Percentiles rank a stretch among this genome's conserved stretches.
These are phyloP conservation scores for Coccomyxa sp. DNA, from an alignment of 139 green algal species.

Conservation along the genomic window DNA sequence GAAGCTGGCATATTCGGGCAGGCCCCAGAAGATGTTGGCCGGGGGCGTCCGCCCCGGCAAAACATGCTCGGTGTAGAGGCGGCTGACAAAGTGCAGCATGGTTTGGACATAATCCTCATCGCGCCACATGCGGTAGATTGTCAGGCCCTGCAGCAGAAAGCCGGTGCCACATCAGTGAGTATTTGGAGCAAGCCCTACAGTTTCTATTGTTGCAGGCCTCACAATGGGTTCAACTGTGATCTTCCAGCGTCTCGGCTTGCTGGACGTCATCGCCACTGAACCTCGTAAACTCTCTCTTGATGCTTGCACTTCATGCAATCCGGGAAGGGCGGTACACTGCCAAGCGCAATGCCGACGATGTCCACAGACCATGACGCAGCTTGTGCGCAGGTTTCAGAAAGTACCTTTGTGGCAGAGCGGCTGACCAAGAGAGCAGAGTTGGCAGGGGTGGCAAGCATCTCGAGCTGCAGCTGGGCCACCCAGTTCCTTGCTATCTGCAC, in stretches of 20 bases:
- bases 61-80: slow-evolving; percentile 34
- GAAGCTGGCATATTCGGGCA: slow-evolving; percentile 35
- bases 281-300: no score
- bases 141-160: slow-evolving; percentile 31
- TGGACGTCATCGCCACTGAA: background rate
- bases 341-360: no score
- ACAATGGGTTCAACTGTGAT: background rate
- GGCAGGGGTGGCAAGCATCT: slow-evolving; percentile 52
- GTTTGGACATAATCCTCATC: slow-evolving; percentile 40
- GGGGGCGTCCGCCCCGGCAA: slow-evolving; percentile 11
- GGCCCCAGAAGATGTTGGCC: slow-evolving; percentile 26
- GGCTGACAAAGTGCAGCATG: slow-evolving; percentile 41
- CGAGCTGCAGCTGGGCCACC: slow-evolving; percentile 74
- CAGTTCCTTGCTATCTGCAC: slow-evolving; percentile 37
- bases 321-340: no score
- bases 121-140: slow-evolving; percentile 46
- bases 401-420: slow-evolving; percentile 45
- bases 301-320: background rate
- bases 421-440: slow-evolving; percentile 50
- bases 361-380: no score
- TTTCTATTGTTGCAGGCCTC: background rate
- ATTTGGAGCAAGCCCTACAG: no score
- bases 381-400: no score
- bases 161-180: background rate
- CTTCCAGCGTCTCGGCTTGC: background rate